Conservation (phyloP, 192 early-diverging fungal species). For the Obelidium mucronatum region DNA sequence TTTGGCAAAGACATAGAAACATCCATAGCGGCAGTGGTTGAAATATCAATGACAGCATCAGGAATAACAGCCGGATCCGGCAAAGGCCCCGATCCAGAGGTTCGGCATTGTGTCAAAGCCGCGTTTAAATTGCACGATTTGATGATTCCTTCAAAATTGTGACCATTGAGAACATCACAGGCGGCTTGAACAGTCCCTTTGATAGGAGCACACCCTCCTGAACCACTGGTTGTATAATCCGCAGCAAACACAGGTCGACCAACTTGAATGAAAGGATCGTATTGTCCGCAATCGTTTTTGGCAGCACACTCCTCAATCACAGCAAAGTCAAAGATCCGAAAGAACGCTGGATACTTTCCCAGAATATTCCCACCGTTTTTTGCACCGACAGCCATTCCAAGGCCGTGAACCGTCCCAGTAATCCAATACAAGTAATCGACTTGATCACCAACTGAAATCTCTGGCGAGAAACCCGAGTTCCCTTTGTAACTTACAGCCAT, state of each 20-base stretch:
- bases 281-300: not conserved
- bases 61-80: not conserved
- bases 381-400: slow-evolving; percentile 26
- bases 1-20: not conserved
- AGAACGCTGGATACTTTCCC: not conserved
- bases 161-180: not conserved
- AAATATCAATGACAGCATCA: not conserved
- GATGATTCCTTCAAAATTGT: slow-evolving; percentile 29
- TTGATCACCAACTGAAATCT: not conserved
- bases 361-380: slow-evolving; percentile 24
- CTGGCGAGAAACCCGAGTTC: slow-evolving; percentile 20
- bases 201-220: slow-evolving; percentile 26
- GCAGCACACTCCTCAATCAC: slow-evolving; percentile 18
- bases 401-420: not conserved
- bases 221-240: slow-evolving; percentile 23
- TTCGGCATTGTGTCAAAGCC: not conserved
- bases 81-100: too few species aligned
- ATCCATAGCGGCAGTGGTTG: not conserved
- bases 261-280: slow-evolving; percentile 15
- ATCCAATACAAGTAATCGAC: slow-evolving; percentile 23
- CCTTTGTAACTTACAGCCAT: slow-evolving; percentile 18
- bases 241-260: slow-evolving; percentile 37
- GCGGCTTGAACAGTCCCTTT: not conserved
- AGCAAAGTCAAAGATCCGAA: slow-evolving; percentile 14
- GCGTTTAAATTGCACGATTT: slow-evolving; percentile 9